phyloP scores from a whole-genome alignment of 257 asterid genomes.

The Lavandula angustifolia region DNA sequence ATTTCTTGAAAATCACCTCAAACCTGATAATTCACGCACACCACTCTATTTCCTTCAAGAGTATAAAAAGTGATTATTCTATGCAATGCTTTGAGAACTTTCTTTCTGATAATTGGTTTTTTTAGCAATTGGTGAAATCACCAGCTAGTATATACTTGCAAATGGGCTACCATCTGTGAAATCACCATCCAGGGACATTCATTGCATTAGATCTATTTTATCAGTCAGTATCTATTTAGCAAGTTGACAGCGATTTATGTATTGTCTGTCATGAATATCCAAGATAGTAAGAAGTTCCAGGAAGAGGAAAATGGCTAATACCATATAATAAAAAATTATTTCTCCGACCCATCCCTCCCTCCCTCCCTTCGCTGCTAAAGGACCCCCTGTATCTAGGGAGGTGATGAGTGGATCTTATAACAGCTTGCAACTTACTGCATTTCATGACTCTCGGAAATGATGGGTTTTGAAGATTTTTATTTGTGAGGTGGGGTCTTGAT shows the following conservation, averaged over 20 bases:
- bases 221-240: not conserved
- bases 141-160: slow-evolving; percentile 11
- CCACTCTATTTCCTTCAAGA: slow-evolving; percentile 14
- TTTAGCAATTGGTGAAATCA: not conserved
- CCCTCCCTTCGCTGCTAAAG: not conserved
- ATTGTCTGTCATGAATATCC: not conserved
- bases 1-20: slow-evolving; percentile 11
- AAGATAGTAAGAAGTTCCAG: no score
- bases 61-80: not conserved
- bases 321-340: no score
- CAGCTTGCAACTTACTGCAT: not conserved
- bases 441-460: not conserved
- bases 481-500: not conserved
- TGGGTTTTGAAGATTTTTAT: not conserved
- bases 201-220: not conserved
- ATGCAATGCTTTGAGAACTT: not conserved
- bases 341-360: no score
- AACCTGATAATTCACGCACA: slow-evolving; percentile 11
- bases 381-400: not conserved
- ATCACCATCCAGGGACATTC: not conserved
- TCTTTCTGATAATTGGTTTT: not conserved
- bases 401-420: not conserved
- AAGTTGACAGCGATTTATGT: not conserved
- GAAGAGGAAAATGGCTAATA: no score
- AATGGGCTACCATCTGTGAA: not conserved